Conservation (phyloP, 208 protist species). For the Leishmania turanica region DNA sequence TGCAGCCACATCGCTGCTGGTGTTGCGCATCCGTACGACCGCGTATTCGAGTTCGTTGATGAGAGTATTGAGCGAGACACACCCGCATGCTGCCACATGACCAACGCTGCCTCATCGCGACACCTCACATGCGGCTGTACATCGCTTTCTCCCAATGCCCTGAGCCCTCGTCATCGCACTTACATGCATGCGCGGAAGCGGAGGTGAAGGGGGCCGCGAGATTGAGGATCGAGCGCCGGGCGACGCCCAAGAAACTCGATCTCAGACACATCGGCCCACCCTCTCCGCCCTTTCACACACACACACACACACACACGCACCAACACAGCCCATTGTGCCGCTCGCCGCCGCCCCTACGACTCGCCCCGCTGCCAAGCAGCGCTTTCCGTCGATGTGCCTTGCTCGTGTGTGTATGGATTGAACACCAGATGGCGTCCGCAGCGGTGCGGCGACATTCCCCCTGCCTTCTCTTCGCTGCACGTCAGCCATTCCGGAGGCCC, state of each 20-base stretch:
- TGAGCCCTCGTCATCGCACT: neutral
- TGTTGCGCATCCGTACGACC: neutral
- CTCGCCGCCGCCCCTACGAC: neutral
- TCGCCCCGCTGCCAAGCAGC: neutral
- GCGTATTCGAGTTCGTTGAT: neutral
- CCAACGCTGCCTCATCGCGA: neutral
- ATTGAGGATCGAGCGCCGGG: neutral
- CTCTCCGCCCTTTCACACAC: neutral
- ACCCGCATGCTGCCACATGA: neutral
- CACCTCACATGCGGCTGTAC: neutral
- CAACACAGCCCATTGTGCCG: neutral
- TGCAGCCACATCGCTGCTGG: neutral
- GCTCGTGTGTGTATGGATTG: neutral
- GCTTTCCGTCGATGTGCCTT: no score
- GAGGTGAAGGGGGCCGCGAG: neutral
- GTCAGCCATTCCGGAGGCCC: neutral
- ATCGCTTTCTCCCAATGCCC: neutral
- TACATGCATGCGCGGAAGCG: neutral
- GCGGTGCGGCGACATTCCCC: neutral
- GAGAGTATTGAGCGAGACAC: neutral
- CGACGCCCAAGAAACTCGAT: neutral
- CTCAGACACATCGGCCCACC: neutral
- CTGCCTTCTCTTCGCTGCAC: neutral
- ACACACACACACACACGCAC: neutral
- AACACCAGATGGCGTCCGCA: neutral